Evolutionary conservation across 768 basidiomycete species (phyloP), one percentile per base, ranked within the genome.

Genomic region (Agrocybe pediades): DNA sequence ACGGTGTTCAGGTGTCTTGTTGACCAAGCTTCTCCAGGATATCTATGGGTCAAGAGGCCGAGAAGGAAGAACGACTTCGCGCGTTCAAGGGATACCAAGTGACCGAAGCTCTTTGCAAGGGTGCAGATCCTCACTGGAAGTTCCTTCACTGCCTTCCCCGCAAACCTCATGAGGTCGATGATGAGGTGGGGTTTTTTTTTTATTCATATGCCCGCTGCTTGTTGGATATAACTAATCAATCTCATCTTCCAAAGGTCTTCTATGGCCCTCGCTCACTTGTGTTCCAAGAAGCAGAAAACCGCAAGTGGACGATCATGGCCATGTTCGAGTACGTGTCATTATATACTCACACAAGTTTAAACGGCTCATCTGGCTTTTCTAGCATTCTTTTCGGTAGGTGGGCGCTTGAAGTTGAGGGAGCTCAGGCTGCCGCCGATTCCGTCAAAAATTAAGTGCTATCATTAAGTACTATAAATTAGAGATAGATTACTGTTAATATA

Each of bases 31-130:
- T 33, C 2, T 57, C 9, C 46, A 95, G 93, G 95, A 94, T 98
- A 58, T 98, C 96, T 2, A 98, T 99, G 97, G 97, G 97, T 16
- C 94, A 97, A 71, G 97, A 98, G 71, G 89, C 87, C 1, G 95
- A 98, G 70, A 93, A 95, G 58, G 90, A 76, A 26, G 85, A 92
- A 61, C 86, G 96, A 15, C 68, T 96, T 40, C 74, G 82, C 46
- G 96, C 92, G 54, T 99, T 99, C 72, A 58, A 82, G 16, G 95
- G 97, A 2, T 99, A 92, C 70, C 97, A 98, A 66, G 86, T 99
- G 45, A 98, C 96, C 1, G 94, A 98, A 68, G 72, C 82, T 26
- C 79, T 98, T 25, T 95, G 94, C 69, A 90, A 91, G 7, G 91
- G 87, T 11, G 94, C 95, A 9, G 87, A 91, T 26, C 82, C 85